phyloP scores from a whole-genome alignment of 1,139 yeast species.

The Candida pseudocylindracea region DNA sequence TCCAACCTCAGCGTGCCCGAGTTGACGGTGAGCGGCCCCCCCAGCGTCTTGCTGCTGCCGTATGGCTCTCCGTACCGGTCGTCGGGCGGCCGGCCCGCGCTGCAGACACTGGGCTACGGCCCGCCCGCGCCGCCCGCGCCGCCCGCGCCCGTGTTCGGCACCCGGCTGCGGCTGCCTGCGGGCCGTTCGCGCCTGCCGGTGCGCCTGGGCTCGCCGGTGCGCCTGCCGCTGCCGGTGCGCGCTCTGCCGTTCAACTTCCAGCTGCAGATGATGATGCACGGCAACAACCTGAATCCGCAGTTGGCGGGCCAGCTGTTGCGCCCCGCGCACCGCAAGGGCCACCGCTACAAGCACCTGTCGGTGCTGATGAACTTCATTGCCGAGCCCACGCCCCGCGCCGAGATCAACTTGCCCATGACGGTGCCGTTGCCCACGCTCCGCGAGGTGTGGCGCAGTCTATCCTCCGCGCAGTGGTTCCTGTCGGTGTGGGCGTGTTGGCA shows the following conservation, averaged over 20 bases:
- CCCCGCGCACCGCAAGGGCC: slow-evolving; percentile 78
- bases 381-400: slow-evolving; percentile 50
- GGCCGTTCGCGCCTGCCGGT: not conserved
- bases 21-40: too few species aligned
- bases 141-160: too few species aligned
- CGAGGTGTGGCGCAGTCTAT: slow-evolving; percentile 13
- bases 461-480: slow-evolving; percentile 29
- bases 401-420: slow-evolving; percentile 53
- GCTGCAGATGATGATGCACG: slow-evolving; percentile 15
- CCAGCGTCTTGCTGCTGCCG: too few species aligned
- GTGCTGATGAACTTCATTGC: slow-evolving; percentile 91
- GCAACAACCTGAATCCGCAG: slow-evolving; percentile 9
- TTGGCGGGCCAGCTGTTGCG: slow-evolving; percentile 9
- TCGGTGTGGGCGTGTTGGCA: slow-evolving; percentile 4
- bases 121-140: too few species aligned
- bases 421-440: slow-evolving; percentile 55
- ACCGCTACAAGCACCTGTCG: slow-evolving; percentile 89
- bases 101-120: too few species aligned
- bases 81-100: too few species aligned
- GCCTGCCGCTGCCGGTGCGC: not conserved
- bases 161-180: too few species aligned
- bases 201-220: not conserved
- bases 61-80: too few species aligned
- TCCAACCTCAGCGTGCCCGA: too few species aligned
- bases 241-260: slow-evolving; percentile 18